These are phyloP conservation scores for Backusella tarrabulga DNA, from an alignment of 192 early-diverging fungal species.

Conservation along the genomic window DNA sequence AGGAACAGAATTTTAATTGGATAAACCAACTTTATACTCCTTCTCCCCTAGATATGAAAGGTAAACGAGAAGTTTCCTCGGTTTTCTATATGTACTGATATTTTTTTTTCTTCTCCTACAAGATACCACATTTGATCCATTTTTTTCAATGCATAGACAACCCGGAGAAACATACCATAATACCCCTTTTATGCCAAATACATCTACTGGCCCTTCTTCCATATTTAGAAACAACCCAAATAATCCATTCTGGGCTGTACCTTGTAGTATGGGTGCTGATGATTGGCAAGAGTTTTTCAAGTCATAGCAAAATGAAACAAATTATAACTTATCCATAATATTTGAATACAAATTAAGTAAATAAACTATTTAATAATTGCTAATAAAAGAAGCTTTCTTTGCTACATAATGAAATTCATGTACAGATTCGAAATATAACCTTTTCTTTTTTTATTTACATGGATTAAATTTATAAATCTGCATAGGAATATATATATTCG, in stretches of 20 bases:
- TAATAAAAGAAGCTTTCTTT: background rate
- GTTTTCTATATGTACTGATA: no score
- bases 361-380: background rate
- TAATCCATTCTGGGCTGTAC: conserved; percentile 8
- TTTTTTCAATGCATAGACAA: background rate
- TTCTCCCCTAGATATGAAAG: background rate
- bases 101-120: background rate
- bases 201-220: background rate
- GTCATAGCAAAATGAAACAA: background rate
- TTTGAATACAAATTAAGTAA: background rate
- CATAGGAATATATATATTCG: background rate
- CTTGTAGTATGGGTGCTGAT: conserved; percentile 4
- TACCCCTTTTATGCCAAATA: background rate
- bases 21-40: conserved; percentile 4
- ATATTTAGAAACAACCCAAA: background rate
- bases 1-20: conserved; percentile 3
- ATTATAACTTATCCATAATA: background rate
- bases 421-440: no score
- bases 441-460: no score
- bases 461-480: no score
- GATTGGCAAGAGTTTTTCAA: conserved; percentile 1
- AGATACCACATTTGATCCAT: background rate
- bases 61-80: background rate
- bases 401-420: no score
- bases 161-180: background rate